phyloP scores from a whole-genome alignment of 192 early-diverging fungal genomes.

The Dispira simplex region DNA sequence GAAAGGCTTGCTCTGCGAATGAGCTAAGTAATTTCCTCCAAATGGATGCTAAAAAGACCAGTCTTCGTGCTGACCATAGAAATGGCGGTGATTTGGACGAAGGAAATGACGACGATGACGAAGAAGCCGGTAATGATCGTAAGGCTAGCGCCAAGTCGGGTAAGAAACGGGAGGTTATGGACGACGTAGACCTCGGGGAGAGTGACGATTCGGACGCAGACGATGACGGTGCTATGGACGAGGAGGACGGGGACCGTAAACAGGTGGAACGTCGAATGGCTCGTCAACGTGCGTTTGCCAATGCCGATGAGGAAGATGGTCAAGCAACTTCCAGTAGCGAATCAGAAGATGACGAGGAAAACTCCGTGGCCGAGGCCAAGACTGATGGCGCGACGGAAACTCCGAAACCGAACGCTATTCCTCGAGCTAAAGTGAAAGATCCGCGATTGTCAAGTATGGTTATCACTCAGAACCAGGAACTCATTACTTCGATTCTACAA shows the following conservation, averaged over 20 bases:
- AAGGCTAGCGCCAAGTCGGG: not conserved
- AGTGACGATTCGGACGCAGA: constrained; percentile 17
- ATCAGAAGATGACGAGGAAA: constrained; percentile 13
- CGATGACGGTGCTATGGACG: constrained; percentile 18
- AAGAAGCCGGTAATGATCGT: constrained; percentile 3
- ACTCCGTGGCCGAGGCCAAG: constrained; percentile 21
- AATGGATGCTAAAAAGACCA: constrained; percentile 25
- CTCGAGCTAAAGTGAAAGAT: not conserved
- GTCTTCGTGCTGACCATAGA: constrained; percentile 23
- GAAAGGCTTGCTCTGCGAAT: not conserved
- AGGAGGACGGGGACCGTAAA: constrained; percentile 19
- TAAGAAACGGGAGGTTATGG: not conserved
- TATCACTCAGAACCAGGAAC: not conserved
- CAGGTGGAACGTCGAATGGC: constrained; percentile 32
- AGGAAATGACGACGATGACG: constrained; percentile 21
- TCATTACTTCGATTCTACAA: not conserved
- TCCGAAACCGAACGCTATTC: not conserved
- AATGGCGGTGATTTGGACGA: constrained; percentile 23
- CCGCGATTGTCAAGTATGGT: not conserved
- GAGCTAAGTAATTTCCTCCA: constrained; percentile 23
- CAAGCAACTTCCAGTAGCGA: constrained; percentile 14
- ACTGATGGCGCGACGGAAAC: constrained; percentile 7
- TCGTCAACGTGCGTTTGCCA: constrained; percentile 40
- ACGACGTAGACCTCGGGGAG: not conserved
- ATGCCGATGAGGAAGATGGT: constrained; percentile 8